Conservation (phyloP, 2,329 filamentous ascomycete genomes). For the Xylariaceae sp. region DNA sequence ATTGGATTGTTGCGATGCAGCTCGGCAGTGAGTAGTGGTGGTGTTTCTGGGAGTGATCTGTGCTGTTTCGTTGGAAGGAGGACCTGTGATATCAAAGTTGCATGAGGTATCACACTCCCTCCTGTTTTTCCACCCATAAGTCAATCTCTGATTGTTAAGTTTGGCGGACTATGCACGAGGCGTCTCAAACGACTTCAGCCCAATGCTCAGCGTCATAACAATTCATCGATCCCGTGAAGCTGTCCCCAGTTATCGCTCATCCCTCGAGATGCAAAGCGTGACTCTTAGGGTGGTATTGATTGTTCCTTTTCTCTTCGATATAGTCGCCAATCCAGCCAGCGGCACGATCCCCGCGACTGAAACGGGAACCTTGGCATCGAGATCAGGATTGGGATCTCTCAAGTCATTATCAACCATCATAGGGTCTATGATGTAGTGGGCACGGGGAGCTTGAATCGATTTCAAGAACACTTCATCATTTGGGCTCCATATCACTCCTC, state of each 20-base stretch:
- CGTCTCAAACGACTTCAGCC: constrained; percentile 13
- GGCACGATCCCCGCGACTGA: constrained; percentile 50
- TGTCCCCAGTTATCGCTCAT: constrained; percentile 45
- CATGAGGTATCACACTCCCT: too few relatives aligned
- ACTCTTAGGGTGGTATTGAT: constrained; percentile 44
- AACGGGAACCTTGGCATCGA: constrained; percentile 44
- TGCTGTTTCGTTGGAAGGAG: background rate
- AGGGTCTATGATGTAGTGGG: background rate
- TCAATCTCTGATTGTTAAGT: background rate
- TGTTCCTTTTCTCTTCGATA: constrained; percentile 38
- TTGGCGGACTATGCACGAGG: background rate
- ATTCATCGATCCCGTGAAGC: constrained; percentile 46
- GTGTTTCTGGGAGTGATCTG: background rate
- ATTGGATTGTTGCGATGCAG: too few relatives aligned
- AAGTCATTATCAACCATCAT: too few relatives aligned
- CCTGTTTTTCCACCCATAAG: background rate
- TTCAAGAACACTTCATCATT: too few relatives aligned
- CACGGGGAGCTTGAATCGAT: background rate
- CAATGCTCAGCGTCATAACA: constrained; percentile 39
- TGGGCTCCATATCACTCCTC: too few relatives aligned
- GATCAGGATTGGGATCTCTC: background rate
- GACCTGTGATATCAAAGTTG: background rate
- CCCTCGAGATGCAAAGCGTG: constrained; percentile 51
- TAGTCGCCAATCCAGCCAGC: constrained; percentile 55
- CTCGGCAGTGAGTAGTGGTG: background rate